phyloP scores from a whole-genome alignment of 495 filamentous ascomycete species.

The Podospora conica region DNA sequence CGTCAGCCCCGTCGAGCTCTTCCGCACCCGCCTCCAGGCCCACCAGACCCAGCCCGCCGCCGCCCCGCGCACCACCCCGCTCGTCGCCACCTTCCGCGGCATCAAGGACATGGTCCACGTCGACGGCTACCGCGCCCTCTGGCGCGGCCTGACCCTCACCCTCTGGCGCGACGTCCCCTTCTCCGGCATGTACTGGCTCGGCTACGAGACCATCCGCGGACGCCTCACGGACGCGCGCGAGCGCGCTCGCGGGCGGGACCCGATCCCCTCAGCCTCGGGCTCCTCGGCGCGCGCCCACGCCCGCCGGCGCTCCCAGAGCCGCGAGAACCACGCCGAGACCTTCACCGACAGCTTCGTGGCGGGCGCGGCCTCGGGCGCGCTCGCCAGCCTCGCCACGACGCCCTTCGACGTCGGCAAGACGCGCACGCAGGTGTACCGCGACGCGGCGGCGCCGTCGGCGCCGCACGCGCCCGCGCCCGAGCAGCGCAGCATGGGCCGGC shows the following conservation, averaged over 20 bases:
- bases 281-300: constrained; percentile 14
- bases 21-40: constrained; percentile 88
- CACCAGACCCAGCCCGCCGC: background rate
- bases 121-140: constrained; percentile 74
- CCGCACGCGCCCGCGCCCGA: constrained; percentile 51
- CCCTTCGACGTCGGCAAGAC: constrained; percentile 99
- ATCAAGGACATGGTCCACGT: constrained; percentile 69
- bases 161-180: constrained; percentile 98
- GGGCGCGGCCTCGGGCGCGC: constrained; percentile 71
- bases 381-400: constrained; percentile 85
- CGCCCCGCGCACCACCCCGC: constrained; percentile 46
- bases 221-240: constrained; percentile 58
- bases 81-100: constrained; percentile 68
- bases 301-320: constrained; percentile 41
- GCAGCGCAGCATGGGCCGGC: constrained; percentile 63
- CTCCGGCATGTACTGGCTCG: constrained; percentile 95
- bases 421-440: constrained; percentile 71
- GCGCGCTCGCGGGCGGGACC: constrained; percentile 30
- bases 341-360: constrained; percentile 86
- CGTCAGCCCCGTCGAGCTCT: constrained; percentile 91
- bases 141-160: constrained; percentile 87
- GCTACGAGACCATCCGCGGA: constrained; percentile 77
- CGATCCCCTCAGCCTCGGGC: constrained; percentile 15
- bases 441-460: constrained; percentile 31
- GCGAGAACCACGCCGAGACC: constrained; percentile 57